Conservation (phyloP, 371 early-diverging fungal species). For the Funneliformis caledonium region DNA sequence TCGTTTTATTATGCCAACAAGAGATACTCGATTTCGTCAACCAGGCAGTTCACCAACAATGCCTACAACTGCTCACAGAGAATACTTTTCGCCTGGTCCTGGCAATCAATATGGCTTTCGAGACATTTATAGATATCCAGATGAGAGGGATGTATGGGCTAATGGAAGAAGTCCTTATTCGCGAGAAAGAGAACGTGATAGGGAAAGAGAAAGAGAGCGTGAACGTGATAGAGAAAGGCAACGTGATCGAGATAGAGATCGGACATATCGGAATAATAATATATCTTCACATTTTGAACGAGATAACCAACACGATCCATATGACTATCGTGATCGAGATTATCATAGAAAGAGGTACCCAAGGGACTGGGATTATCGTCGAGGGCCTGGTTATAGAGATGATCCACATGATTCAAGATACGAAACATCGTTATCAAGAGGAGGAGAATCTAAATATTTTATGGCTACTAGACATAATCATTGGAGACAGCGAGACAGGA, state of each 20-base stretch:
- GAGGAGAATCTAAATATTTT: slow-evolving; percentile 4
- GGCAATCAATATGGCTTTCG: slow-evolving; percentile 1
- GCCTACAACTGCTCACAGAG: not conserved
- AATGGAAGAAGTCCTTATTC: slow-evolving; percentile 34
- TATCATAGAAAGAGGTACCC: not conserved
- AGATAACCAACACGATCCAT: slow-evolving; percentile 1
- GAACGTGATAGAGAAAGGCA: slow-evolving; percentile 29
- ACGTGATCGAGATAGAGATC: slow-evolving; percentile 31
- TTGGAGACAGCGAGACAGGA: slow-evolving; percentile 23
- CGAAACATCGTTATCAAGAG: slow-evolving; percentile 6
- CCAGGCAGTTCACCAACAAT: slow-evolving; percentile 1
- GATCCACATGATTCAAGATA: not conserved
- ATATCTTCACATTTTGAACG: slow-evolving; percentile 24
- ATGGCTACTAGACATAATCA: slow-evolving; percentile 32
- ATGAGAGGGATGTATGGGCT: slow-evolving; percentile 16
- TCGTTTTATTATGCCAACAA: not conserved
- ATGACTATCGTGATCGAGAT: slow-evolving; percentile 26
- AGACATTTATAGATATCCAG: slow-evolving; percentile 6
- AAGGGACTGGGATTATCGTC: slow-evolving; percentile 32
- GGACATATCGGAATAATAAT: not conserved
- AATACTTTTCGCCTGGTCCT: slow-evolving; percentile 13
- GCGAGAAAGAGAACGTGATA: slow-evolving; percentile 32
- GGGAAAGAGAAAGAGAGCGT: slow-evolving; percentile 26
- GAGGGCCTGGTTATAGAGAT: slow-evolving; percentile 8
- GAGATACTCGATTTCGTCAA: slow-evolving; percentile 12